phyloP scores from a whole-genome alignment of 2,329 filamentous ascomycete genomes.

The Venturia nashicola region DNA sequence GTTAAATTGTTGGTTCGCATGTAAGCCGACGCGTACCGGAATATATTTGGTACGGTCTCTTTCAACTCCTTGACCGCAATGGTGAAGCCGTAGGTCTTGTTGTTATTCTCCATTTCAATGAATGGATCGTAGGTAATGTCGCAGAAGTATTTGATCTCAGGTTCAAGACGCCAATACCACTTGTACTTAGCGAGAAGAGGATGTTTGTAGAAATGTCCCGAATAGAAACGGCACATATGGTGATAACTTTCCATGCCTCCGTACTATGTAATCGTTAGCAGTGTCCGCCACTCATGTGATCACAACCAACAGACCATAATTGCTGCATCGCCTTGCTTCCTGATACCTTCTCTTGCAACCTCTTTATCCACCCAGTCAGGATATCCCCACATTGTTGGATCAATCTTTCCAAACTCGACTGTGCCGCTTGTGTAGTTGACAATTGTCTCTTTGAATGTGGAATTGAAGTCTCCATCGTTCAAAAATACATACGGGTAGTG shows the following conservation, averaged over 20 bases:
- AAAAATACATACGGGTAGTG: slow-evolving; percentile 97
- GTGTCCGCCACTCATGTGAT: slow-evolving; percentile 64
- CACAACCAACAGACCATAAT: slow-evolving; percentile 53
- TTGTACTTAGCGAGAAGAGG: slow-evolving; percentile 91
- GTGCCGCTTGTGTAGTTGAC: slow-evolving; percentile 76
- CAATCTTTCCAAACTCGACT: slow-evolving; percentile 92
- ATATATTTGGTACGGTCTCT: slow-evolving; percentile 97
- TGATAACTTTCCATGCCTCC: slow-evolving; percentile 98
- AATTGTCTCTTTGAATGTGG: slow-evolving; percentile 80
- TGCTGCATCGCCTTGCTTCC: slow-evolving; percentile 89
- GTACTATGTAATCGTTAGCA: slow-evolving; percentile 59
- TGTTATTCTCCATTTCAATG: slow-evolving; percentile 80
- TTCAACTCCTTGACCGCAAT: slow-evolving; percentile 97
- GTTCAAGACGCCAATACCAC: slow-evolving; percentile 99
- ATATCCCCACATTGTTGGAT: slow-evolving; percentile 85
- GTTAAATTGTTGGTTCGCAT: slow-evolving; percentile 84
- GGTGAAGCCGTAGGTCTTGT: slow-evolving; percentile 98
- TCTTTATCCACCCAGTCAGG: slow-evolving; percentile 93
- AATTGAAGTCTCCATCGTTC: slow-evolving; percentile 95
- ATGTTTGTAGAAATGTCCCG: slow-evolving; percentile 96
- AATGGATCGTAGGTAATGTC: slow-evolving; percentile 99
- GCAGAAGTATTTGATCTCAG: slow-evolving; percentile 99
- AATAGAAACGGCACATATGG: slow-evolving; percentile 99
- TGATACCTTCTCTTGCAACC: slow-evolving; percentile 88
- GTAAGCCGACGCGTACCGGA: slow-evolving; percentile 96